A percentile compares a stretch with the other conserved stretches of the same genome.
These are phyloP conservation scores for Lachancea fermentati DNA, from an alignment of 805 yeast genomes.

Conservation along the genomic window DNA sequence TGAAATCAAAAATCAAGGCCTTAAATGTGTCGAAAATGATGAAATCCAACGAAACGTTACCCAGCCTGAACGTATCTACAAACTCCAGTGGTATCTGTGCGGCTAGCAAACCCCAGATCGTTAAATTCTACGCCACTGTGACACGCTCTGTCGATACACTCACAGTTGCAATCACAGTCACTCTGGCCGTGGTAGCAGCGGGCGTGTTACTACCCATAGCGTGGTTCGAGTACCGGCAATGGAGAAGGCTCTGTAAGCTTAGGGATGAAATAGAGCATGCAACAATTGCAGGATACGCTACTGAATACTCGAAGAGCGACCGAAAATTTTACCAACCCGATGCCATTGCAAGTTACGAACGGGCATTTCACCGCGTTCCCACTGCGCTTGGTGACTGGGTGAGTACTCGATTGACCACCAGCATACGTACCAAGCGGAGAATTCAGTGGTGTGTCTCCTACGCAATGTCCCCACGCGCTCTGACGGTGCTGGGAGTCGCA, in stretches of 20 bases:
- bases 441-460: slow-evolving; percentile 38
- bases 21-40: slow-evolving; percentile 28
- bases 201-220: slow-evolving; percentile 39
- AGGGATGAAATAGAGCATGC: slow-evolving; percentile 1
- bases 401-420: slow-evolving; percentile 7
- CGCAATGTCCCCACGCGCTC: slow-evolving; percentile 47
- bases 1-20: slow-evolving; percentile 37
- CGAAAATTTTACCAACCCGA: slow-evolving; percentile 10
- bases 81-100: slow-evolving; percentile 36
- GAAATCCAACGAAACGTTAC: slow-evolving; percentile 23
- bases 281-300: no score
- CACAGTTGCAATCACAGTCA: slow-evolving; percentile 36
- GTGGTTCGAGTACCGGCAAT: slow-evolving; percentile 41
- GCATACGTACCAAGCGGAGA: slow-evolving; percentile 16
- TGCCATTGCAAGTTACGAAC: slow-evolving; percentile 20
- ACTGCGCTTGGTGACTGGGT: slow-evolving; percentile 15
- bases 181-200: slow-evolving; percentile 39
- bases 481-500: slow-evolving; percentile 47
- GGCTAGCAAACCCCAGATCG: slow-evolving; percentile 35
- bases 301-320: no score
- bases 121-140: slow-evolving; percentile 34
- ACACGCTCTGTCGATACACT: slow-evolving; percentile 31
- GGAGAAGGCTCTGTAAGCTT: slow-evolving; percentile 37
- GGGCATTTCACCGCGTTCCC: slow-evolving; percentile 20
- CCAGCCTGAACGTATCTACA: slow-evolving; percentile 37